Base-by-base conservation (phyloP, 495 filamentous ascomycete genomes). In the Daldinia childiae region DNA sequence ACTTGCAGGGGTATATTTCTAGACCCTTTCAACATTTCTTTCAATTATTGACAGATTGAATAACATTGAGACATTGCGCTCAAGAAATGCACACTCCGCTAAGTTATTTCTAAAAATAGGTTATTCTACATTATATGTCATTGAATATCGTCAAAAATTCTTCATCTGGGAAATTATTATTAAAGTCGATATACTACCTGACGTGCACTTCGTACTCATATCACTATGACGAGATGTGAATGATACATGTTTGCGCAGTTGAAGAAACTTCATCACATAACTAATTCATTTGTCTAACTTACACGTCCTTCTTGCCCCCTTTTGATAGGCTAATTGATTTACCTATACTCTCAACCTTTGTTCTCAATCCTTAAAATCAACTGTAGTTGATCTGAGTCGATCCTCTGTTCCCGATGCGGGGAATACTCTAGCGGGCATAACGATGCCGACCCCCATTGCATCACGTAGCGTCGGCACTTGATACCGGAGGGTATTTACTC, bases 381-480 rank as follows among this genome's bases (percentile, higher is more conserved):
- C 6, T n/a, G 19, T 45, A 19, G 48, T 29, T 14, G 30, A 56
- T 39, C 55, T 29, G 3, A 61, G 43, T 14, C 17, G 19, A 36
- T 62, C 21, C 54, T 64, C 50, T 51, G 48, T 55, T 68, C 45
- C 60, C 62, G 66, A 54, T 73, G 71, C 71, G 71, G 71, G 71
- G 71, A 66, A 36, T 32, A 34, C 48, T 52, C 32, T 52, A 59
- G 39, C 24, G 32, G 41, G 34, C 66, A 54, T 41, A 62, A 52
- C 54, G 64, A 66, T 65, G 64, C 65, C 64, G 61, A 65, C 64
- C 45, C 45, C 60, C 29, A 50, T 62, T 57, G 64, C 50, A 45
- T 64, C 56, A 68, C 34, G 29, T 39, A 58, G 62, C 54, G 58
- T 73, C 71, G 71, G 71, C 66, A 73, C 38, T 73, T 73, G 45